Evolutionary conservation across 305 asterid genomes (phyloP).

Genomic region (Solanum hybrid): DNA sequence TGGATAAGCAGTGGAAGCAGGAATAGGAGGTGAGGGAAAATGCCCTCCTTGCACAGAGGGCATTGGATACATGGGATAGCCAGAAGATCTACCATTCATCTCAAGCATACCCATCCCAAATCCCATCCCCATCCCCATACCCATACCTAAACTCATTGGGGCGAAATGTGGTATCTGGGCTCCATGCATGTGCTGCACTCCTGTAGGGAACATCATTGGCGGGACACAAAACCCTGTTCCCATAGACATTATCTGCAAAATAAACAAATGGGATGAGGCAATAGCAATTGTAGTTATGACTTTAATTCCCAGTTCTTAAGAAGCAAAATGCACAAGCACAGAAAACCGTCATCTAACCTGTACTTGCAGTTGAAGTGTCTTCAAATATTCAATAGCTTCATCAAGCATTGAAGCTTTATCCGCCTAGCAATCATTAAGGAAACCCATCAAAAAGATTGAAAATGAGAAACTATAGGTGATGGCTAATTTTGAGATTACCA

Average conservation of each 20-base stretch:
- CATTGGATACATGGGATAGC: slow-evolving; percentile 47
- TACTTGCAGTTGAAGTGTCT: slow-evolving; percentile 92
- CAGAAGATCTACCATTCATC: slow-evolving; percentile 48
- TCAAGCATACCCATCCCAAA: slow-evolving; percentile 71
- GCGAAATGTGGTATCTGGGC: slow-evolving; percentile 60
- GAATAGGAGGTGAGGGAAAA: slow-evolving; percentile 37
- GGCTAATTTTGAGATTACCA: neutral
- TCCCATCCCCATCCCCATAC: slow-evolving; percentile 50
- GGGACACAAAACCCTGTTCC: slow-evolving; percentile 85
- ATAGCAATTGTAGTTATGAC: neutral
- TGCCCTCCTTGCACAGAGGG: slow-evolving; percentile 43
- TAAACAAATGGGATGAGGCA: slow-evolving; percentile 7
- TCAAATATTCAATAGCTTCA: slow-evolving; percentile 93
- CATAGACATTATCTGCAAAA: slow-evolving; percentile 86
- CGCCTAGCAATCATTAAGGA: slow-evolving; percentile 32
- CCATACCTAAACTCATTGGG: slow-evolving; percentile 53
- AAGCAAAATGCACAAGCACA: neutral
- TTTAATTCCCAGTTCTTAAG: neutral
- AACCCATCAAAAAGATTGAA: neutral
- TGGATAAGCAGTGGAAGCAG: slow-evolving; percentile 38
- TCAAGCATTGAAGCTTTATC: slow-evolving; percentile 99
- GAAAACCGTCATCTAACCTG: slow-evolving; percentile 49
- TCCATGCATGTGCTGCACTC: slow-evolving; percentile 62
- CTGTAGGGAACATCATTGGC: slow-evolving; percentile 63
- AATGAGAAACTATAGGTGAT: neutral